These are phyloP conservation scores for Chlorella vulgaris DNA, from an alignment of 139 green algal genomes.

Conservation along the genomic window DNA sequence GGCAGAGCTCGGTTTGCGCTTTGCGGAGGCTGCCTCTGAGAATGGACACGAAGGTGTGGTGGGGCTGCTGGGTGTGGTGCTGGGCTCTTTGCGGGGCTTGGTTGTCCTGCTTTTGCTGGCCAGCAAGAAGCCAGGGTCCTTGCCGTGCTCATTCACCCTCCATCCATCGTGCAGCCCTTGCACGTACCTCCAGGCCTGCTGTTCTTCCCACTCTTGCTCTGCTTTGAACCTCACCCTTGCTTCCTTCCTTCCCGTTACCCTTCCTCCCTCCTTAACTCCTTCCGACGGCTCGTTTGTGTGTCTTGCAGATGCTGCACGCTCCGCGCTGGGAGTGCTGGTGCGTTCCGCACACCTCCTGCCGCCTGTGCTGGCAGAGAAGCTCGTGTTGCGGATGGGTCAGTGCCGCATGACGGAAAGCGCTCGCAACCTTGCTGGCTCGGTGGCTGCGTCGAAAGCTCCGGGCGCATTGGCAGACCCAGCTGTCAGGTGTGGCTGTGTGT, in stretches of 20 bases:
- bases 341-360: constrained; percentile 33
- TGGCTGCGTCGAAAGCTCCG: not conserved
- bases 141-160: too few relatives aligned
- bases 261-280: not conserved
- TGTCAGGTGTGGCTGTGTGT: not conserved
- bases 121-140: too few relatives aligned
- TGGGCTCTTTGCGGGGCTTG: too few relatives aligned
- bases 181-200: too few relatives aligned
- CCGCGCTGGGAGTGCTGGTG: constrained; percentile 38
- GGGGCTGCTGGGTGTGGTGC: too few relatives aligned
- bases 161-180: too few relatives aligned
- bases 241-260: not conserved
- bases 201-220: too few relatives aligned
- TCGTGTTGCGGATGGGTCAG: constrained; percentile 42
- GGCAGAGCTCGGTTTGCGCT: constrained; percentile 39
- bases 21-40: constrained; percentile 30
- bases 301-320: constrained; percentile 35
- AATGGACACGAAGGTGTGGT: constrained; percentile 18
- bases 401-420: constrained; percentile 48
- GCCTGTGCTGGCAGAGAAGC: constrained; percentile 10
- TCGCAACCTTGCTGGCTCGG: constrained; percentile 33
- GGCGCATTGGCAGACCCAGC: constrained; percentile 20
- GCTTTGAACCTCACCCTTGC: not conserved
- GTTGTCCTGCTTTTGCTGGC: too few relatives aligned
- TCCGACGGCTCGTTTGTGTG: too few relatives aligned